These are phyloP conservation scores for Colletotrichum euphorbiae DNA, from an alignment of 2,329 filamentous ascomycete genomes.

Conservation along the genomic window DNA sequence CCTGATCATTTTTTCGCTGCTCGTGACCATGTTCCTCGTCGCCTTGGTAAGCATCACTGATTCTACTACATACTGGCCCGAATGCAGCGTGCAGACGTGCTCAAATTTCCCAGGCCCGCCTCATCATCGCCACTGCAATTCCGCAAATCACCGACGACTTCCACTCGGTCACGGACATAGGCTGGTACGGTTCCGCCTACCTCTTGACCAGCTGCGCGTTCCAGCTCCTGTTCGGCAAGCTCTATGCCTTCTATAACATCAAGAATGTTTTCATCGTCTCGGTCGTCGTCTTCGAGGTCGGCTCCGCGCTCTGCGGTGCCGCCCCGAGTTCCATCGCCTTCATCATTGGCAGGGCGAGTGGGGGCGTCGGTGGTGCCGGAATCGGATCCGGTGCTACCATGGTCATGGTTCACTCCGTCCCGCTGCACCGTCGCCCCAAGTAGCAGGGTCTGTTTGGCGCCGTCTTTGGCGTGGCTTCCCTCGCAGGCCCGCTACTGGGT, in stretches of 20 bases:
- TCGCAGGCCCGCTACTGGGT: constrained; percentile 45
- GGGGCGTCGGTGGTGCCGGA: constrained; percentile 52
- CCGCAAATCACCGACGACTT: constrained; percentile 49
- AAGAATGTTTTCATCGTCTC: constrained; percentile 45
- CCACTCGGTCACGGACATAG: constrained; percentile 45
- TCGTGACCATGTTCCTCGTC: constrained; percentile 40
- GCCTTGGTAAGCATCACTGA: constrained; percentile 25
- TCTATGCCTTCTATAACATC: constrained; percentile 46
- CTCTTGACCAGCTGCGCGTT: constrained; percentile 47
- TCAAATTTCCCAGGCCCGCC: constrained; percentile 44
- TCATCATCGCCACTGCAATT: constrained; percentile 55
- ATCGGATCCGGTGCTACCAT: constrained; percentile 51
- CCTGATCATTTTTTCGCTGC: constrained; percentile 31
- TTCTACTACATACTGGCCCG: no score
- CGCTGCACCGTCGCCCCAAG: constrained; percentile 53
- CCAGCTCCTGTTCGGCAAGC: constrained; percentile 47
- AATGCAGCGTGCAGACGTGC: not conserved
- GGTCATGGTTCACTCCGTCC: constrained; percentile 47
- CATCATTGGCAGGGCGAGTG: constrained; percentile 53
- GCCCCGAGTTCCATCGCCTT: constrained; percentile 49
- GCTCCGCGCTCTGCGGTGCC: constrained; percentile 48
- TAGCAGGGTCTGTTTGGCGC: constrained; percentile 50
- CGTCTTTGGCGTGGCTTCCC: constrained; percentile 55
- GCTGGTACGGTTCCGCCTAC: constrained; percentile 48
- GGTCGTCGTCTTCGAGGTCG: constrained; percentile 46